phyloP scores from a whole-genome alignment of 1,139 yeast species.

The Kodamaea ohmeri region DNA sequence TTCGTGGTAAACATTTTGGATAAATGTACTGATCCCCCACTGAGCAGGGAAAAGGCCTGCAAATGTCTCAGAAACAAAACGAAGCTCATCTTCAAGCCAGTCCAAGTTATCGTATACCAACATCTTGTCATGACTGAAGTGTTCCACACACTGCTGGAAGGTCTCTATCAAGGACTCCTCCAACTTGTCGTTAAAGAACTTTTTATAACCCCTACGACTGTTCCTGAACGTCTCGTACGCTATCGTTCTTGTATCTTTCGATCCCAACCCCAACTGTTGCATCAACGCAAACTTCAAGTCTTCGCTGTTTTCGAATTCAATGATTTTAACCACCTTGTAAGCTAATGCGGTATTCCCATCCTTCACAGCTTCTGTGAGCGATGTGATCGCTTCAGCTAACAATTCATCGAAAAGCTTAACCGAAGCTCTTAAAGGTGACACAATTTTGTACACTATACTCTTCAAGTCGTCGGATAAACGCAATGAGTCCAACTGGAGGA shows the following conservation, averaged over 20 bases:
- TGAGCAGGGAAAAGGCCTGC: slow-evolving; percentile 58
- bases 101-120: slow-evolving; percentile 67
- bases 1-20: slow-evolving; percentile 66
- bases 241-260: slow-evolving; percentile 19
- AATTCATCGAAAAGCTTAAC: slow-evolving; percentile 63
- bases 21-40: slow-evolving; percentile 70
- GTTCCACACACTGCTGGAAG: slow-evolving; percentile 62
- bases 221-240: slow-evolving; percentile 41
- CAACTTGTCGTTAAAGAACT: slow-evolving; percentile 60
- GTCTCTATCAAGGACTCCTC: slow-evolving; percentile 62
- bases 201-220: slow-evolving; percentile 59
- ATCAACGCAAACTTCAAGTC: slow-evolving; percentile 64
- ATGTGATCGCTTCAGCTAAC: slow-evolving; percentile 60
- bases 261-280: slow-evolving; percentile 36
- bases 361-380: slow-evolving; percentile 66
- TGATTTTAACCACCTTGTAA: slow-evolving; percentile 67
- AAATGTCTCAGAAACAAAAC: slow-evolving; percentile 59
- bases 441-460: slow-evolving; percentile 61
- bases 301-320: slow-evolving; percentile 77
- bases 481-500: slow-evolving; percentile 53
- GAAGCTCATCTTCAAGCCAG: slow-evolving; percentile 83
- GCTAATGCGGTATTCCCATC: slow-evolving; percentile 66
- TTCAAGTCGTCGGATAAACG: slow-evolving; percentile 66
- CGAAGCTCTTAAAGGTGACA: slow-evolving; percentile 48
- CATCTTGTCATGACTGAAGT: slow-evolving; percentile 53